Base-by-base conservation (phyloP, 768 basidiomycete genomes). In the Coprinopsis marcescibilis region DNA sequence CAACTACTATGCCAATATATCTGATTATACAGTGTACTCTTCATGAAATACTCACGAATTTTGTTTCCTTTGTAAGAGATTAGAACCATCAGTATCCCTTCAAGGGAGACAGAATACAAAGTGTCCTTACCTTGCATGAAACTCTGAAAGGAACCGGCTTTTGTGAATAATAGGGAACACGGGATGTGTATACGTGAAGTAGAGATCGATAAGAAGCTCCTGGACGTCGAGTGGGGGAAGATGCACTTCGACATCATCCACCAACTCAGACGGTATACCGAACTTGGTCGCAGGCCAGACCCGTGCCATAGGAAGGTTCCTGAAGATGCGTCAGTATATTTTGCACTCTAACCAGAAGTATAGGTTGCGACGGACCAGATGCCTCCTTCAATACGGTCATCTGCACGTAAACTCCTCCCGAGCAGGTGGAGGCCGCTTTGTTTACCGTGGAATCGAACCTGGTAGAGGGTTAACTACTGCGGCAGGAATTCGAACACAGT, bases 391-490 rank as follows among this genome's bases (percentile, higher is more conserved):
- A 77, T 77, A 45, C 83, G 78, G 48, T 78, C 75, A 53, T 88
- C 84, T 26, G 77, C 76, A 20, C 85, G 77, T 51, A 77, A 74
- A 46, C 73, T 81, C 45, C 76, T 70, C 14, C 77, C 78, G n/a
- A 91, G 71, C 25, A 91, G 68, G 51, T 88, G 82, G 21, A 92
- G 67, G 6, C 89, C 89, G 54, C 84, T 84, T 2, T 78, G 70
- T 63, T 80, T 75, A 12, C 89, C 87, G 49, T 93, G 92, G 59
- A 83, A 94, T 47, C 91, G 83, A 36, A 94, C 77, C 81, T 94
- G 17, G 29, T 37, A 17, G 35, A 37, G 8, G 8, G 19, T 8
- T 11, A 10, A 17, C 8, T 7, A 37, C 17, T 50, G 52, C 25
- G 46, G n/a, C 12, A 45, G 32, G 42, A 15, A 25, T 36, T 45